A percentile compares a stretch with the other conserved stretches of the same genome.
These are phyloP conservation scores for Fusarium siculi DNA, from an alignment of 2,329 filamentous ascomycete species.

Conservation along the genomic window DNA sequence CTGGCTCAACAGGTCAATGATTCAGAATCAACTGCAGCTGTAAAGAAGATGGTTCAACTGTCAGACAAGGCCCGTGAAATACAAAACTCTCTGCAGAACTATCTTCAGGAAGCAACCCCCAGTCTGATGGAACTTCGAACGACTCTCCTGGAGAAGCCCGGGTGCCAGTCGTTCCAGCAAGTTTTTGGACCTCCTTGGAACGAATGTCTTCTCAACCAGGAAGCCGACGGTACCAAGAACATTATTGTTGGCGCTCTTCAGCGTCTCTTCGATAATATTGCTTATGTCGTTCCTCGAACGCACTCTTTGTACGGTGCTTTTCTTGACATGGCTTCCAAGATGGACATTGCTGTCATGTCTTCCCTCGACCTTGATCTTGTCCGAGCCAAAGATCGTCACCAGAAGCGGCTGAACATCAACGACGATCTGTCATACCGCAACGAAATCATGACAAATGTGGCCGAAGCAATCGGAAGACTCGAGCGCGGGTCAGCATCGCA, in stretches of 20 bases:
- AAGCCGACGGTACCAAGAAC: not conserved
- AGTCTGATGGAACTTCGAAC: not conserved
- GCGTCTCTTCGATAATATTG: not conserved
- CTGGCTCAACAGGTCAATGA: conserved; percentile 1
- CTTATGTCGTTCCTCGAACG: not conserved
- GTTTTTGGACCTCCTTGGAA: conserved; percentile 1
- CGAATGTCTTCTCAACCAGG: not conserved
- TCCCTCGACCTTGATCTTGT: not conserved
- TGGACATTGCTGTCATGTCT: not conserved
- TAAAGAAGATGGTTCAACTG: conserved; percentile 1
- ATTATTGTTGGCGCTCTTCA: conserved; percentile 8
- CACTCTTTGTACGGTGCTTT: not conserved
- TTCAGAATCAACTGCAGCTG: not conserved
- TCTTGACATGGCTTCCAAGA: not conserved
- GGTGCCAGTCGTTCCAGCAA: not conserved
- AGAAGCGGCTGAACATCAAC: not conserved
- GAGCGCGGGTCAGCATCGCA: not conserved
- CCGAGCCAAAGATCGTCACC: not conserved
- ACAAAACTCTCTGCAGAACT: not conserved
- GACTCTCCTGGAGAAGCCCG: not conserved
- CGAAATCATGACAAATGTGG: not conserved
- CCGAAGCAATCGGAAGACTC: not conserved
- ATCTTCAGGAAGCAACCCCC: not conserved
- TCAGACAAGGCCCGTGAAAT: not conserved
- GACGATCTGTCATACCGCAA: not conserved